Evolutionary conservation across 2,329 filamentous ascomycete species (phyloP).

Genomic region (Escovopsis sp.): DNA sequence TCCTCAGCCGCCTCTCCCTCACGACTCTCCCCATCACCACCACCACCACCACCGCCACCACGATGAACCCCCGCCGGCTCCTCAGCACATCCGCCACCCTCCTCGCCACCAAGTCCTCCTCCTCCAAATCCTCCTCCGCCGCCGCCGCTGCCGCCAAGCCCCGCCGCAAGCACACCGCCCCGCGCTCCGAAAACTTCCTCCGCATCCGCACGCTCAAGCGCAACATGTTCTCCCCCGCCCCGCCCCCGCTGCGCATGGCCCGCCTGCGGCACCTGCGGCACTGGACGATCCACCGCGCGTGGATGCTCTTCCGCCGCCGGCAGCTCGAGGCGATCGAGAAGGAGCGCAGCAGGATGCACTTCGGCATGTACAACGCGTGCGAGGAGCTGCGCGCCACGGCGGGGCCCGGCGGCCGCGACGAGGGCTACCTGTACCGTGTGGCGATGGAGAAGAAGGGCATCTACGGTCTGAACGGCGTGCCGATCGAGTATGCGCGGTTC

Average conservation of each 20-base stretch:
- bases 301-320: constrained; percentile 65
- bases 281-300: constrained; percentile 98
- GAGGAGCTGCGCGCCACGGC: constrained; percentile 59
- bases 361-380: constrained; percentile 70
- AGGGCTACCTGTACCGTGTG: constrained; percentile 67
- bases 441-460: constrained; percentile 86
- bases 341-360: constrained; percentile 66
- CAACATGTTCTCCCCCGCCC: constrained; percentile 36
- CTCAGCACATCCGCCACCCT: constrained; percentile 19
- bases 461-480: constrained; percentile 57
- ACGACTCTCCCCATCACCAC: constrained; percentile 4
- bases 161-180: constrained; percentile 13
- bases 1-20: constrained; percentile 14
- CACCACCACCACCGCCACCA: constrained; percentile 3
- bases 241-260: constrained; percentile 69
- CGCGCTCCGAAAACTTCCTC: constrained; percentile 24
- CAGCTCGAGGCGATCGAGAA: constrained; percentile 47
- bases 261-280: constrained; percentile 80
- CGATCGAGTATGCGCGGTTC: constrained; percentile 77
- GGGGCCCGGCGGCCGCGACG: constrained; percentile 40
- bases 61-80: constrained; percentile 9
- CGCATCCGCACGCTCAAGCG: constrained; percentile 30
- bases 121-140: constrained; percentile 15
- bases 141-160: constrained; percentile 12
- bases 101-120: constrained; percentile 18